Evolutionary conservation across 768 basidiomycete species (phyloP).

Genomic region (Hysterangium stoloniferum): DNA sequence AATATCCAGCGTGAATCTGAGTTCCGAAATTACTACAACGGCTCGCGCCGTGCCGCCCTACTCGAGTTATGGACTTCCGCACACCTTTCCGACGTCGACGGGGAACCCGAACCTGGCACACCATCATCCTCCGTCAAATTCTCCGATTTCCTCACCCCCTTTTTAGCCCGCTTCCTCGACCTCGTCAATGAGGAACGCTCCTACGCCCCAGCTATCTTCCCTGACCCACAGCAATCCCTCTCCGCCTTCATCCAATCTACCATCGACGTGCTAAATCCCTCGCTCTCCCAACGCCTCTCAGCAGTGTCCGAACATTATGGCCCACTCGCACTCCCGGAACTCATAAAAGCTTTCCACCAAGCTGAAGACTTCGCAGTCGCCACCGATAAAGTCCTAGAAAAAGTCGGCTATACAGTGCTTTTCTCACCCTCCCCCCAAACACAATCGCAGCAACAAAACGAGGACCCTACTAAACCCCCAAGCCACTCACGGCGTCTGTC

Average conservation of each 20-base stretch:
- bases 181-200: constrained; percentile 64
- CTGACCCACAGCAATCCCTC: constrained; percentile 69
- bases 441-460: constrained; percentile 11
- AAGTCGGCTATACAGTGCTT: constrained; percentile 32
- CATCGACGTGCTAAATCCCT: constrained; percentile 71
- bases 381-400: constrained; percentile 72
- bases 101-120: constrained; percentile 23
- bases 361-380: constrained; percentile 79
- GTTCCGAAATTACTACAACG: constrained; percentile 92
- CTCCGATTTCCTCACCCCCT: constrained; percentile 60
- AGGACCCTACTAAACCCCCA: too few species aligned
- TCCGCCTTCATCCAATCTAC: constrained; percentile 79
- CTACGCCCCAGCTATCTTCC: constrained; percentile 79
- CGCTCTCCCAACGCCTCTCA: constrained; percentile 71
- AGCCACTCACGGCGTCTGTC: constrained; percentile 17
- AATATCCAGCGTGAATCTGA: constrained; percentile 89
- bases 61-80: constrained; percentile 64
- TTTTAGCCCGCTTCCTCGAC: constrained; percentile 61
- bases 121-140: constrained; percentile 34
- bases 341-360: constrained; percentile 62
- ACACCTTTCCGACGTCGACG: constrained; percentile 44
- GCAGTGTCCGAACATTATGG: constrained; percentile 61
- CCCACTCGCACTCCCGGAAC: constrained; percentile 51
- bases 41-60: constrained; percentile 60
- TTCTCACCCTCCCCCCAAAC: constrained; percentile 14